Conservation (phyloP, 345 rosid genomes). For the Eucalyptus virginea region DNA sequence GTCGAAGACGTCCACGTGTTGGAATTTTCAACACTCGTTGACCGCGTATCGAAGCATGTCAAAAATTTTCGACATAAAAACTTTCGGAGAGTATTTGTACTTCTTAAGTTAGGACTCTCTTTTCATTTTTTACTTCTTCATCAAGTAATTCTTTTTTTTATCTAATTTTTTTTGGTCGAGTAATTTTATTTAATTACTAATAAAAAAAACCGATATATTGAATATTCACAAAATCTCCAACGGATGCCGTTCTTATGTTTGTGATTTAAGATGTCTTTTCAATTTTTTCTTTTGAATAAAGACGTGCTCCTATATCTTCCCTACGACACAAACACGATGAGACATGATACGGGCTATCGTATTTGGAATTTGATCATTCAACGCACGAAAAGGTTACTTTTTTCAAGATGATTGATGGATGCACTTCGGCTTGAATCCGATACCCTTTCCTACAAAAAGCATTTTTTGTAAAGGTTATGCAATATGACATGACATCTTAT, state of each 20-base stretch:
- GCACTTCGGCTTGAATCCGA: not conserved
- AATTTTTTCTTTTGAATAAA: not conserved
- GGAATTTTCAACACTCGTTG: rapidly evolving
- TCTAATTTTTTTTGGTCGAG: not conserved
- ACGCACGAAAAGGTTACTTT: not conserved
- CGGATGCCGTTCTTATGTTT: not conserved
- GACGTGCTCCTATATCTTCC: not conserved
- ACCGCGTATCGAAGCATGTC: rapidly evolving
- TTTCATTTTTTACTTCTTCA: not conserved
- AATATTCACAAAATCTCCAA: not conserved
- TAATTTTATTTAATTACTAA: not conserved
- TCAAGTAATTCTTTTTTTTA: not conserved
- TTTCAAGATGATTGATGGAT: not conserved
- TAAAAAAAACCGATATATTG: rapidly evolving
- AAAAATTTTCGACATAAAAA: no score
- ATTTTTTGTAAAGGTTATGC: not conserved
- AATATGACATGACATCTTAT: not conserved
- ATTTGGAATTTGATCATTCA: not conserved
- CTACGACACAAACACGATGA: not conserved
- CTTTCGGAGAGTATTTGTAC: no score
- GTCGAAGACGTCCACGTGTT: no score
- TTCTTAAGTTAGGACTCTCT: not conserved
- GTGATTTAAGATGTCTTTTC: not conserved
- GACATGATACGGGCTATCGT: not conserved
- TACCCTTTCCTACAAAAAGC: not conserved